These are phyloP conservation scores for Tolypocladium inflatum DNA, from an alignment of 2,329 filamentous ascomycete genomes.

Conservation along the genomic window DNA sequence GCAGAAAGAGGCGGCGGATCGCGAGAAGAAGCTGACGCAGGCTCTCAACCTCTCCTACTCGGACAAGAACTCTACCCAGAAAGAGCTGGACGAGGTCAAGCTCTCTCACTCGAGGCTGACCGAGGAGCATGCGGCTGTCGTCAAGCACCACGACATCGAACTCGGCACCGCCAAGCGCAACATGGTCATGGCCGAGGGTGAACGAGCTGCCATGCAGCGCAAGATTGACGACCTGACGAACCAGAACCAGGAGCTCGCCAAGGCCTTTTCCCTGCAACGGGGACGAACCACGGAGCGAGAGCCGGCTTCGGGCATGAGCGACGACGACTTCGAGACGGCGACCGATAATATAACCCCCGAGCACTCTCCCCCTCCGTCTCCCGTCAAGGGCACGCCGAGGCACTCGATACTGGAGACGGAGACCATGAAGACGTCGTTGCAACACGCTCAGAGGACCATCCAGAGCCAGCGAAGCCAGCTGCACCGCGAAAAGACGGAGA, in stretches of 20 bases:
- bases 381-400: conserved; percentile 81
- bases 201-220: conserved; percentile 67
- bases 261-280: conserved; percentile 66
- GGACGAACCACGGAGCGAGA: conserved; percentile 58
- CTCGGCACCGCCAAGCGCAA: conserved; percentile 75
- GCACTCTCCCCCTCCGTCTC: conserved; percentile 82
- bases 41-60: conserved; percentile 57
- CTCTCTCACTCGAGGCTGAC: conserved; percentile 65
- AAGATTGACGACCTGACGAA: conserved; percentile 80
- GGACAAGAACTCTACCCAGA: conserved; percentile 70
- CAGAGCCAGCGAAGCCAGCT: conserved; percentile 92
- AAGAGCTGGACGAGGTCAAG: conserved; percentile 86
- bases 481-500: conserved; percentile 97
- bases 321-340: conserved; percentile 55
- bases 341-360: conserved; percentile 70
- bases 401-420: conserved; percentile 91
- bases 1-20: conserved; percentile 67
- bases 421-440: conserved; percentile 86
- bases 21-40: conserved; percentile 73
- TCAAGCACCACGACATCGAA: conserved; percentile 85
- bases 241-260: conserved; percentile 87
- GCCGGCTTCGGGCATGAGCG: conserved; percentile 45
- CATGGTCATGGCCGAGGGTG: conserved; percentile 66
- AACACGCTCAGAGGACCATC: conserved; percentile 93
- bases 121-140: conserved; percentile 67